Percentiles rank a stretch among this genome's conserved stretches.
phyloP scores from a whole-genome alignment of 768 basidiomycete genomes.

The Podaxis sp. region DNA sequence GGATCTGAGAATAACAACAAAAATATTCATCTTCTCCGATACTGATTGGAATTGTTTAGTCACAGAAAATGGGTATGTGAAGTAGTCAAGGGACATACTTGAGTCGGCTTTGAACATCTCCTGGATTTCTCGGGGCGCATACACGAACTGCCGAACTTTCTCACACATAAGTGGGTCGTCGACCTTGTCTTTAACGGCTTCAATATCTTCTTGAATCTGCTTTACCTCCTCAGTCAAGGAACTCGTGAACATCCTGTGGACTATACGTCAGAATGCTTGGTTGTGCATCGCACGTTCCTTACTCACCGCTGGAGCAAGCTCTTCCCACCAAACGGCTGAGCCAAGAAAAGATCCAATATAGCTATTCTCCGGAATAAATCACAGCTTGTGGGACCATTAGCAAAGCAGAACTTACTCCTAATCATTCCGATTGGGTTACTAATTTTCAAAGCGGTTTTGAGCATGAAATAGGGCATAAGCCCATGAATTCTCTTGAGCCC shows the following conservation, averaged over 20 bases:
- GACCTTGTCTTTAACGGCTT: constrained; percentile 81
- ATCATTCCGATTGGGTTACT: constrained; percentile 98
- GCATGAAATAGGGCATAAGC: constrained; percentile 95
- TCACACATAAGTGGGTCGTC: constrained; percentile 85
- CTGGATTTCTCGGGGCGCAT: constrained; percentile 86
- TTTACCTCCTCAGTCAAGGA: constrained; percentile 88
- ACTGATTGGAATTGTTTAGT: constrained; percentile 30
- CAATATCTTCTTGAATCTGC: constrained; percentile 80
- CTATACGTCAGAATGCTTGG: neutral
- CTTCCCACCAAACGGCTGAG: constrained; percentile 92
- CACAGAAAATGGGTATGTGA: neutral
- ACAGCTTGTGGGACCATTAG: neutral
- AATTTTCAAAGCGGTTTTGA: constrained; percentile 87
- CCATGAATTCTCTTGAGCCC: constrained; percentile 91
- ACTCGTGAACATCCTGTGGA: constrained; percentile 86
- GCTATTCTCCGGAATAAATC: constrained; percentile 25
- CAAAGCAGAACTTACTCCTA: constrained; percentile 47
- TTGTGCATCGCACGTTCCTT: neutral
- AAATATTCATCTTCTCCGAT: constrained; percentile 65
- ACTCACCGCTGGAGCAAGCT: constrained; percentile 83
- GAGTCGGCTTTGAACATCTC: constrained; percentile 78
- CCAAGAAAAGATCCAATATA: constrained; percentile 91
- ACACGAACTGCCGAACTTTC: constrained; percentile 82
- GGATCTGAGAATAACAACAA: constrained; percentile 77
- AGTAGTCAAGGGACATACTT: constrained; percentile 35